phyloP scores from a whole-genome alignment of 1,284 basidiomycete genomes.

The Ceraceosorus bombacis region DNA sequence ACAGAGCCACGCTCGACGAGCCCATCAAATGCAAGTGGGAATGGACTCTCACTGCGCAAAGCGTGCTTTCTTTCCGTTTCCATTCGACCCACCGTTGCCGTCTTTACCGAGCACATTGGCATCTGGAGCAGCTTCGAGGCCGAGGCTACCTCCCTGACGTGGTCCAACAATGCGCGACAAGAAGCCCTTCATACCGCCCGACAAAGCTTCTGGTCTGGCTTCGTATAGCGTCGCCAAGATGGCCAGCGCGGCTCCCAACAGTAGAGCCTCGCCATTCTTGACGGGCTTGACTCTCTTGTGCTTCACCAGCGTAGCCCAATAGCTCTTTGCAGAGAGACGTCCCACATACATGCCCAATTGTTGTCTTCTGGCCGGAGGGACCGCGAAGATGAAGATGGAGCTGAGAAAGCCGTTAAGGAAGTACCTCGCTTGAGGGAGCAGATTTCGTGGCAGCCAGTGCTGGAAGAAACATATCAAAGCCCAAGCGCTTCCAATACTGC shows the following conservation, averaged over 20 bases:
- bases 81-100: too few species aligned
- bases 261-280: conserved; percentile 1
- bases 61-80: too few species aligned
- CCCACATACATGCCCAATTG: conserved; percentile 25
- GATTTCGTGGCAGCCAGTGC: conserved; percentile 31
- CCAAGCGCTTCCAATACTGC: conserved; percentile 37
- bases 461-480: conserved; percentile 37
- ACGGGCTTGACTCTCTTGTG: conserved; percentile 16
- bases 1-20: too few species aligned
- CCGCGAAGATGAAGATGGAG: conserved; percentile 31
- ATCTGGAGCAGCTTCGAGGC: too few species aligned
- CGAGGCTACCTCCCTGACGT: background rate
- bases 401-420: conserved; percentile 37
- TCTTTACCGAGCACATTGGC: too few species aligned
- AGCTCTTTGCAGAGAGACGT: conserved; percentile 11
- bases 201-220: background rate
- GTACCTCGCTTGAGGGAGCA: conserved; percentile 25
- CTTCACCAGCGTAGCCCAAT: conserved; percentile 18
- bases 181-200: background rate
- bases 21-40: too few species aligned
- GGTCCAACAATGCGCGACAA: background rate
- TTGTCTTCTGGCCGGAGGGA: conserved; percentile 20
- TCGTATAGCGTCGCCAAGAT: conserved; percentile 7
- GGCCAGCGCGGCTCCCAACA: conserved; percentile 9
- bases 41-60: too few species aligned